Base-by-base conservation (phyloP, 768 basidiomycete genomes). In the Auricularia sp. region DNA sequence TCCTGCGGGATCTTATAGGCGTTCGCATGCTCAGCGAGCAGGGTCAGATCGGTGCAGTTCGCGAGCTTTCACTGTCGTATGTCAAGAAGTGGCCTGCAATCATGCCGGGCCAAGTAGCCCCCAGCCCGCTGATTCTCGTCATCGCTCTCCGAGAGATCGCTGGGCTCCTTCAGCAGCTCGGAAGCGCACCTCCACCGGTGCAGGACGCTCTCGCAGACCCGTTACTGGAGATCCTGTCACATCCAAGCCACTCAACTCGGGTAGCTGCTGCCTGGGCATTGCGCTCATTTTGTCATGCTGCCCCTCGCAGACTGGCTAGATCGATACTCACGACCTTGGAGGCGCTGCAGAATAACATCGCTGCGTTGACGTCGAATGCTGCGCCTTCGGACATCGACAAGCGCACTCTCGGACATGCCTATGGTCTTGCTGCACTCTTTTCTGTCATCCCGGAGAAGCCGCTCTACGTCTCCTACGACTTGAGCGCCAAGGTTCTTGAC, bases 381-480 rank as follows among this genome's bases (percentile, higher is more conserved):
- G 85, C 87, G 3, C 81, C 87, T 0, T 79, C 84, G 3, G 92
- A 95, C 66, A 79, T 91, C 34, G 80, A 85, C 44, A 74, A 80
- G 36, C 85, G 93, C 6, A 80, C 92, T 2, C 76, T 95, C 10
- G 96, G 97, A 0, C 93, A 91, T 70, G 87, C 95, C 0, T 93
- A 93, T 70, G 94, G 92, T 10, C 84, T 99, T 29, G 87, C 93
- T 2, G 88, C 90, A 3, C 80, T 98, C 34, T 85, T 98, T 12
- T 87, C 92, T 33, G 81, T 93, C 64, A 89, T 96, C 42, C 90
- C 92, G 0, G 84, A 88, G 66, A 84, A 91, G 29, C 93, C 95
- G 0, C 80, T 99, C 1, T 98, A 98, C 69, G 91, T 96, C 56
- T 95, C 94, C 4, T 93, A 93, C 74, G 96, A 98, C 71, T 84